A percentile compares a stretch with the other conserved stretches of the same genome.
phyloP scores from a whole-genome alignment of 768 basidiomycete genomes.

The Suillus subaureus region DNA sequence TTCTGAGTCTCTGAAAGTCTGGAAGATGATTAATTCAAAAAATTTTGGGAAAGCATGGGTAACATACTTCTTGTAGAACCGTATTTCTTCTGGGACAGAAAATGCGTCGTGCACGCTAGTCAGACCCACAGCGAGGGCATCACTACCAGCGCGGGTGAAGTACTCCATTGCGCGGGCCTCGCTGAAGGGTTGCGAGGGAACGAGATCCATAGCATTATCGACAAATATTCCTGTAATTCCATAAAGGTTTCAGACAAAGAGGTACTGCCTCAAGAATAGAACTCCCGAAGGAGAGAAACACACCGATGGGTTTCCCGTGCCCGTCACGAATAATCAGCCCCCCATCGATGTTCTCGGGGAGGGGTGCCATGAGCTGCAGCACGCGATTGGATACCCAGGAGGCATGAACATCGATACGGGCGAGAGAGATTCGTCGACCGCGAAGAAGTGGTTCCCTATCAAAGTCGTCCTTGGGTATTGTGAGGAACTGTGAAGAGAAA shows the following conservation, averaged over 20 bases:
- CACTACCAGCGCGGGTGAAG: slow-evolving; percentile 62
- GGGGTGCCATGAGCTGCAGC: slow-evolving; percentile 58
- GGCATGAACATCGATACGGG: slow-evolving; percentile 83
- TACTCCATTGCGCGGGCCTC: slow-evolving; percentile 57
- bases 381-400: slow-evolving; percentile 82
- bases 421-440: slow-evolving; percentile 71
- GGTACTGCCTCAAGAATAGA: not conserved
- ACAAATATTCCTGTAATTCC: slow-evolving; percentile 62
- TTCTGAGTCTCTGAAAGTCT: slow-evolving; percentile 71
- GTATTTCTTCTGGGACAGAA: slow-evolving; percentile 49
- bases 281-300: slow-evolving; percentile 15
- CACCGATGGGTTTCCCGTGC: slow-evolving; percentile 70
- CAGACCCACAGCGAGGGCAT: slow-evolving; percentile 78
- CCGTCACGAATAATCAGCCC: slow-evolving; percentile 71
- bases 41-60: not conserved
- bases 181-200: slow-evolving; percentile 67
- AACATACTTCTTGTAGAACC: slow-evolving; percentile 66
- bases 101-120: slow-evolving; percentile 88
- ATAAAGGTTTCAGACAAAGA: not conserved
- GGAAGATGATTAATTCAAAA: slow-evolving; percentile 11
- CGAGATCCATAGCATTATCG: slow-evolving; percentile 84
- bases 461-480: slow-evolving; percentile 62
- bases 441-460: slow-evolving; percentile 67
- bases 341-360: slow-evolving; percentile 69
- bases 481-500: not conserved